phyloP scores from a whole-genome alignment of 495 filamentous ascomycete species.

The Penicillium bialowiezense region DNA sequence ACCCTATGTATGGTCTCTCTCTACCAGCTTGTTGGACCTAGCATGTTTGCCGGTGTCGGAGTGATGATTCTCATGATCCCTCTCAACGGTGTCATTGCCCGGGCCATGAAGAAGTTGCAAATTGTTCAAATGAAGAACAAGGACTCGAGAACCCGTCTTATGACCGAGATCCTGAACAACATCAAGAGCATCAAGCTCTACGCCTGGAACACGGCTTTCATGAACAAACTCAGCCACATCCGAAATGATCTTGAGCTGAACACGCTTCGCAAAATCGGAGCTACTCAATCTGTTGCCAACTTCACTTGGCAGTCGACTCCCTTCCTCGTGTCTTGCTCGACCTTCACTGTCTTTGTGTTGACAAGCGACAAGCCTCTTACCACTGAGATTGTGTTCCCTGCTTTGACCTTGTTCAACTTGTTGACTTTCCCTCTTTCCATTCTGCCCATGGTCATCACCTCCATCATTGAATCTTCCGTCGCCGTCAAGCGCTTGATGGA shows the following conservation, averaged over 20 bases:
- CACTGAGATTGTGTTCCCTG: conserved; percentile 94
- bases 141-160: conserved; percentile 85
- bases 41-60: conserved; percentile 94
- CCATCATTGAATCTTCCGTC: conserved; percentile 93
- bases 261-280: conserved; percentile 93
- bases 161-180: conserved; percentile 98
- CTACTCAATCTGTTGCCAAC: conserved; percentile 87
- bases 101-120: conserved; percentile 90
- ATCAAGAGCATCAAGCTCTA: conserved; percentile 99
- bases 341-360: conserved; percentile 91
- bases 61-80: conserved; percentile 99
- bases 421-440: conserved; percentile 94
- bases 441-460: conserved; percentile 96
- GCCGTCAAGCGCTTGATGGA: conserved; percentile 83
- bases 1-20: conserved; percentile 90
- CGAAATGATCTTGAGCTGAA: conserved; percentile 93
- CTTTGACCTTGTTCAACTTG: conserved; percentile 86
- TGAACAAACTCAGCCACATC: conserved; percentile 93
- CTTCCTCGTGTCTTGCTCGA: conserved; percentile 96
- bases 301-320: conserved; percentile 99
- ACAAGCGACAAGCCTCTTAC: conserved; percentile 77
- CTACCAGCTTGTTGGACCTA: conserved; percentile 87
- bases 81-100: conserved; percentile 88
- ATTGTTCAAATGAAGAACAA: conserved; percentile 99
- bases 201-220: conserved; percentile 95